Percentiles rank a stretch among this genome's conserved stretches.
Evolutionary conservation across 192 early-diverging fungal species (phyloP).

Genomic region (Backusella luteola): DNA sequence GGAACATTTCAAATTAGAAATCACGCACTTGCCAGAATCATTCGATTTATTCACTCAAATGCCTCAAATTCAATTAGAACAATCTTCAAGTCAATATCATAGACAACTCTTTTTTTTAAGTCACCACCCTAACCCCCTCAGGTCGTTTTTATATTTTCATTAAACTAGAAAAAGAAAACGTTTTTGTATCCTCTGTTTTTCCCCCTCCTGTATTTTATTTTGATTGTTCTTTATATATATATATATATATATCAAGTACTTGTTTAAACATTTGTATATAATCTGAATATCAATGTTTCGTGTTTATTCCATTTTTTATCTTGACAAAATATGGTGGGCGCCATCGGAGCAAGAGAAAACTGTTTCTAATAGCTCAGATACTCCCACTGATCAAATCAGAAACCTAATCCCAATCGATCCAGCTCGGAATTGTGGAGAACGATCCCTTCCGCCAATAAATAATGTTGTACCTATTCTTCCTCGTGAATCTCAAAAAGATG

Average conservation of each 20-base stretch:
- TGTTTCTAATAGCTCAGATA: background rate
- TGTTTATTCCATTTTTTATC: conserved; percentile 5
- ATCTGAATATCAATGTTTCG: background rate
- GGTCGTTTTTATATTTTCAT: background rate
- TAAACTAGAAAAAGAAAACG: background rate
- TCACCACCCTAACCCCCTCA: background rate
- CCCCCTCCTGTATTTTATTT: background rate
- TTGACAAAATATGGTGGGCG: conserved; percentile 11
- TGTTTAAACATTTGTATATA: background rate
- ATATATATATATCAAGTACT: background rate
- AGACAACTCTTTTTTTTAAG: background rate
- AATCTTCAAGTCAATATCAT: background rate
- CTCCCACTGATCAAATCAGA: background rate
- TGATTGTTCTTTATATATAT: background rate
- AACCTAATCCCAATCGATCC: background rate
- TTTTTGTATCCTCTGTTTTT: background rate
- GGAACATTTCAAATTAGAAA: background rate
- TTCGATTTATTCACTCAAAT: background rate
- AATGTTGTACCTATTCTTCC: background rate
- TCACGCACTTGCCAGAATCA: background rate
- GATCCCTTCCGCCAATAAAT: background rate
- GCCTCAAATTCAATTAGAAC: background rate
- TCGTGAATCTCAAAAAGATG: background rate
- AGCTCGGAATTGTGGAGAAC: background rate
- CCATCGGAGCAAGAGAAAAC: background rate